phyloP scores from a whole-genome alignment of 176 grass and related monocot genomes.

The Aegilops sharonensis region DNA sequence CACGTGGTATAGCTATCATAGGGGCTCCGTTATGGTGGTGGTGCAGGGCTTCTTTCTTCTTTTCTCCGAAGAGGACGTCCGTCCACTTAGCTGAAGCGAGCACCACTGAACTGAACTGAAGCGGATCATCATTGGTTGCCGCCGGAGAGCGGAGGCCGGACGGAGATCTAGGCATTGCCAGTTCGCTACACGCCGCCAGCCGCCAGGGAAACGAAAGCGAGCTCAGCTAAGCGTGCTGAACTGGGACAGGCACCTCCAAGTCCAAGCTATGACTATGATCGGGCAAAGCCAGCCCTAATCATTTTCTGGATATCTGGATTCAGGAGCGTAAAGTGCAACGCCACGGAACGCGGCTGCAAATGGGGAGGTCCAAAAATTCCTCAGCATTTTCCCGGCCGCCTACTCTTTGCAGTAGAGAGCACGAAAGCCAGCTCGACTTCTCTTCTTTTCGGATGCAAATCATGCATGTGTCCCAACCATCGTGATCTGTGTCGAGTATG shows the following conservation, averaged over 20 bases:
- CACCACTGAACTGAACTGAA: background rate
- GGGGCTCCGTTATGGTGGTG: background rate
- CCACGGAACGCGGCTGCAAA: too few relatives aligned
- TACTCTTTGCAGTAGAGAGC: too few relatives aligned
- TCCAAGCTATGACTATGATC: conserved; percentile 8
- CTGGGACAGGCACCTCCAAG: background rate
- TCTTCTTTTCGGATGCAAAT: too few relatives aligned
- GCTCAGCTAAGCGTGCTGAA: too few relatives aligned
- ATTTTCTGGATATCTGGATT: background rate
- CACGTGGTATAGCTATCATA: conserved; percentile 30
- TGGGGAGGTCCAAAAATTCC: too few relatives aligned
- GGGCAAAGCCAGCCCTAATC: background rate
- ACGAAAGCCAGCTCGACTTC: too few relatives aligned
- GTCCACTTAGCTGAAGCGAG: conserved; percentile 28
- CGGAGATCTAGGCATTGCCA: background rate
- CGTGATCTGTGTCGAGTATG: too few relatives aligned
- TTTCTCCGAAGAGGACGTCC: background rate
- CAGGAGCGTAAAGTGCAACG: background rate
- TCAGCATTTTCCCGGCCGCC: too few relatives aligned
- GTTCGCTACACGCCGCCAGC: too few relatives aligned
- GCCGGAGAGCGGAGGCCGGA: background rate
- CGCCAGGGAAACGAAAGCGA: too few relatives aligned
- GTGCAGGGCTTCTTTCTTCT: background rate
- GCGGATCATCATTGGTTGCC: background rate
- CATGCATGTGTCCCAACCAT: too few relatives aligned